Evolutionary conservation across 495 filamentous ascomycete genomes (phyloP), one percentile per base, ranked within the genome.

Genomic region (Aspergillus diversus): DNA sequence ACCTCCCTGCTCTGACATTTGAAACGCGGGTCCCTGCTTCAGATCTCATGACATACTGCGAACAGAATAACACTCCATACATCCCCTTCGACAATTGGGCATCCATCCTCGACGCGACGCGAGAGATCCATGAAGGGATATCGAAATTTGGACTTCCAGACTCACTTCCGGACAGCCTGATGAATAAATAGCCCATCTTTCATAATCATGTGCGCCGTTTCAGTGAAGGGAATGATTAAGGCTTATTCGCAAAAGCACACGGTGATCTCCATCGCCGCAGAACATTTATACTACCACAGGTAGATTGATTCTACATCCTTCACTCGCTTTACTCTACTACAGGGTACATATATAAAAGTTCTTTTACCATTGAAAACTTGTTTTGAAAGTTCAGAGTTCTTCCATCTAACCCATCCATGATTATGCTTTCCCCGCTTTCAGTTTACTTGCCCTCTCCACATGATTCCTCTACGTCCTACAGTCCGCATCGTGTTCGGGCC

Each of bases 21-120:
- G 8, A 12, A 17, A 35, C 33, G 9, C 49, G 32, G 11, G 31
- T 21, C 7, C 51, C 13, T 21, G 2, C 11, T 27, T 43, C 55
- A 90, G 90, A 92, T 72, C 82, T 93, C 51, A 81, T 92, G 48
- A 84, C 75, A 1, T 92, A 89, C 69, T 92, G 90, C 68, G 86
- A 89, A 59, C 82, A 80, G 32, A 81, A 91, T 71, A 79, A 85
- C 8, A 83, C 92, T 15, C 89, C 89, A 0, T 93, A 92, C 73
- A 88, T 86, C 3, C 79, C 84, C 5, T 92, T 93, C 67, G 75
- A 87, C 60, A 82, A 89, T 72, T 93, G 90, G 81, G 77, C 75
- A 5, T 78, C 83, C 4, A 93, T 92, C 65, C 78, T 87, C 33
- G 80, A 78, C 33, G 86, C 84, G 7, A 85, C 87, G 35, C 86